Evolutionary conservation across 495 filamentous ascomycete species (phyloP).

Genomic region (Neurospora sp.): DNA sequence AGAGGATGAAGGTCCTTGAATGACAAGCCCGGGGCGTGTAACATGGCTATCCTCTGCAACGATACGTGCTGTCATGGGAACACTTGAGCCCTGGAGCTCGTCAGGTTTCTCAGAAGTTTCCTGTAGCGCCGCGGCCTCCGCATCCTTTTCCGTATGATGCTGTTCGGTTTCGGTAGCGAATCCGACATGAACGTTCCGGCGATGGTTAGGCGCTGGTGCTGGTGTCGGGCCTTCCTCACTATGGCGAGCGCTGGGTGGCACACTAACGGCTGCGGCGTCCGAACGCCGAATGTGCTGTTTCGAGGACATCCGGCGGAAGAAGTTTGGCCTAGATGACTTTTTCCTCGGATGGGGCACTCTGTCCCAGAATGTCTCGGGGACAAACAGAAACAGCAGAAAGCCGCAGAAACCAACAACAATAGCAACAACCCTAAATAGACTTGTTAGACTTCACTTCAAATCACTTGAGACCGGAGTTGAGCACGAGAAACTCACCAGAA

Average conservation of each 20-base stretch:
- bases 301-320: constrained; percentile 34
- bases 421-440: constrained; percentile 58
- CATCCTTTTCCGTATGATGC: not conserved
- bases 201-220: constrained; percentile 1
- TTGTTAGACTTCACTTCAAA: constrained; percentile 13
- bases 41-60: not conserved
- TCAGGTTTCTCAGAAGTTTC: not conserved
- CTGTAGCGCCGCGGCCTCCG: not conserved
- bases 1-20: not conserved
- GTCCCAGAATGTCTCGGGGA: constrained; percentile 97
- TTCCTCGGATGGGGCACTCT: constrained; percentile 57
- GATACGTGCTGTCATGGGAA: not conserved
- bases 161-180: constrained; percentile 31
- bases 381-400: constrained; percentile 73
- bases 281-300: constrained; percentile 6
- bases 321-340: constrained; percentile 19
- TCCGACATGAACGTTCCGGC: constrained; percentile 37
- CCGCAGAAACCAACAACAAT: constrained; percentile 72
- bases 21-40: not conserved
- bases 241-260: not conserved
- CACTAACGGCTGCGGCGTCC: not conserved
- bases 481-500: constrained; percentile 54
- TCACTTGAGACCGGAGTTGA: not conserved
- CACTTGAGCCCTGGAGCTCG: not conserved
- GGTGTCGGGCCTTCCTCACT: constrained; percentile 1